Conservation (phyloP, 495 filamentous ascomycete genomes). For the Glonium stellatum region DNA sequence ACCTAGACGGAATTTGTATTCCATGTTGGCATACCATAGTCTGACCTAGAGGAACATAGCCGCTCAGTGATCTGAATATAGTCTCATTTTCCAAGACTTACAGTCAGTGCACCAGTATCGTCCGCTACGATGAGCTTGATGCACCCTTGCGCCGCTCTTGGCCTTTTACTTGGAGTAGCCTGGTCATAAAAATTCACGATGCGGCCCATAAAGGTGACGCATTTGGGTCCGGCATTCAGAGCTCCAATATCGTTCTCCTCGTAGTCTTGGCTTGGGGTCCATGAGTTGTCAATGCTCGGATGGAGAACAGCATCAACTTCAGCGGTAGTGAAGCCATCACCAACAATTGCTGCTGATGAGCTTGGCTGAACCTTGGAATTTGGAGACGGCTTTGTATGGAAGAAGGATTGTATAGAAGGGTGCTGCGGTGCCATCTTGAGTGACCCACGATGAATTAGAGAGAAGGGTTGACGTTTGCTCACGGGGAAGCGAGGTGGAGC, state of each 20-base stretch:
- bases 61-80: neutral
- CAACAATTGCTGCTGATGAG: constrained; percentile 23
- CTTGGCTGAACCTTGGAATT: constrained; percentile 5
- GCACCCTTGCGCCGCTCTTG: constrained; percentile 42
- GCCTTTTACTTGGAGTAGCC: constrained; percentile 35
- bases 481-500: no score
- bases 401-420: constrained; percentile 52
- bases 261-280: constrained; percentile 51
- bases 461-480: neutral
- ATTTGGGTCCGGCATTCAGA: constrained; percentile 46
- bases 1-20: constrained; percentile 33
- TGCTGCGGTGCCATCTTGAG: constrained; percentile 35
- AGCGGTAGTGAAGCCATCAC: constrained; percentile 47
- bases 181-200: constrained; percentile 50
- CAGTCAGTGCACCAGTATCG: constrained; percentile 49
- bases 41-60: constrained; percentile 21
- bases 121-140: constrained; percentile 53
- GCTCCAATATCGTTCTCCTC: constrained; percentile 44
- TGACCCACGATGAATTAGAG: neutral
- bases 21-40: constrained; percentile 34
- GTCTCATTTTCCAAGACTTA: constrained; percentile 25
- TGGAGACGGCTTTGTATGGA: constrained; percentile 11
- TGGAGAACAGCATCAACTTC: constrained; percentile 40
- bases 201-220: constrained; percentile 50
- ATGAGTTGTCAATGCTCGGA: constrained; percentile 39